Evolutionary conservation across 768 basidiomycete genomes (phyloP), one percentile per base, ranked within the genome.

Genomic region (Xerocomellus dryophilus): DNA sequence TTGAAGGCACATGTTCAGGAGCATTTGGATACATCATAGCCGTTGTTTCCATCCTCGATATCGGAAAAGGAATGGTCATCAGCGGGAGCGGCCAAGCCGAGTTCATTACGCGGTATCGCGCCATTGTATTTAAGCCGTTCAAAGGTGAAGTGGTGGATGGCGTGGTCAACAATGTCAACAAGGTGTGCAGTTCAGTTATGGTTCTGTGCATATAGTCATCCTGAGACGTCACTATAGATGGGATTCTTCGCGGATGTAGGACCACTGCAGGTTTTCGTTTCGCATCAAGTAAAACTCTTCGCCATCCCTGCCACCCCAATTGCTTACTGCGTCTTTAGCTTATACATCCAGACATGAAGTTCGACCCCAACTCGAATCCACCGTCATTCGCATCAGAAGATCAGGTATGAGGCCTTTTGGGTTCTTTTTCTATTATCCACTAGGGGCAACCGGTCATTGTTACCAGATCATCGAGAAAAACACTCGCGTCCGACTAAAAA

Each of bases 91-190:
- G 94, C 1, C 93, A 96, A 73, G 97, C 97, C 5, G 93, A 98
- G 74, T 99, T 99, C 71, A 81, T 92, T 59, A 93, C 93, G 20
- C 79, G 88, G 50, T 99, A 98, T 73, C 85, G 89, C 25, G 97
- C 97, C 7, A 93, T 99, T 60, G 96, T 99, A 18, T 98, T 97
- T 82, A 95, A 98, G 72, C 97, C 97, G n/a, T 98, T 98, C 81
- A 97, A 98, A 71, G 95, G 94, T 10, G 96, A 99, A 69, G 96
- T 98, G 5, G 90, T 99, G 17, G 97, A 99, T 69, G 96, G 93
- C 0, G 86, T 94, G 4, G 96, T 99, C 17, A 88, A 87, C 64
- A 94, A 91, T 56, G 97, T 99, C 34, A 95, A 86, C 71, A 97
- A 97, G 81, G 96, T 93, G 61, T 64, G 85, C 32, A 18, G 12